Conservation (phyloP, 768 basidiomycete species). For the Boletus sp. region DNA sequence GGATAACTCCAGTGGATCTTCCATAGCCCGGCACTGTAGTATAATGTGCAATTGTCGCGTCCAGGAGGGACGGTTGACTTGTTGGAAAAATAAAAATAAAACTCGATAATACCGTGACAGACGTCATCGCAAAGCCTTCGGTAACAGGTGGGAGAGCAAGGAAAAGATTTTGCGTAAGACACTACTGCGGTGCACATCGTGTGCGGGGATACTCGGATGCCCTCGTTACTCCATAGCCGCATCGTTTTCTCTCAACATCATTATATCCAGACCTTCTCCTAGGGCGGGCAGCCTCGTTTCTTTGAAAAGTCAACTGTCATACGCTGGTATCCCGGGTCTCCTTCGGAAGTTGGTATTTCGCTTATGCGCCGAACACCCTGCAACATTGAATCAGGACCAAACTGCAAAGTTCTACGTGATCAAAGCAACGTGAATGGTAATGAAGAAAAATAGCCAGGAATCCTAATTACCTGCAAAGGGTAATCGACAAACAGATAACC, state of each 20-base stretch:
- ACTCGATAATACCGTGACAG: background rate
- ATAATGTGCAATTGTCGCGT: background rate
- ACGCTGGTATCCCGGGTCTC: background rate
- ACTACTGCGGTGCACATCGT: too few relatives aligned
- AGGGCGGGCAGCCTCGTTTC: background rate
- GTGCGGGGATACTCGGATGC: background rate
- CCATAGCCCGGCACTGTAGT: background rate
- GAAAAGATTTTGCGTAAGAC: conserved; percentile 4
- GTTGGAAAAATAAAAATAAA: background rate
- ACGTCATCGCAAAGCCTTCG: background rate
- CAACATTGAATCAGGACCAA: background rate
- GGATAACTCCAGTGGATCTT: background rate
- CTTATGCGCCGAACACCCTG: background rate
- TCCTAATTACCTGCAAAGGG: background rate
- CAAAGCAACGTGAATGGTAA: background rate
- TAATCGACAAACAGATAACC: conserved; percentile 1
- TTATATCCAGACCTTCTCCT: background rate
- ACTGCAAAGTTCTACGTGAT: background rate
- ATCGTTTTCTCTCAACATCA: conserved; percentile 1
- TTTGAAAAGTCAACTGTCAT: background rate
- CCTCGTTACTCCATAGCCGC: background rate
- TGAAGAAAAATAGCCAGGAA: background rate
- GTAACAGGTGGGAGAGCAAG: background rate
- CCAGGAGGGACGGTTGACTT: background rate
- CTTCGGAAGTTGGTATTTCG: background rate